These are phyloP conservation scores for Lodderomyces jiufengensis DNA, from an alignment of 1,139 yeast genomes.

Conservation along the genomic window DNA sequence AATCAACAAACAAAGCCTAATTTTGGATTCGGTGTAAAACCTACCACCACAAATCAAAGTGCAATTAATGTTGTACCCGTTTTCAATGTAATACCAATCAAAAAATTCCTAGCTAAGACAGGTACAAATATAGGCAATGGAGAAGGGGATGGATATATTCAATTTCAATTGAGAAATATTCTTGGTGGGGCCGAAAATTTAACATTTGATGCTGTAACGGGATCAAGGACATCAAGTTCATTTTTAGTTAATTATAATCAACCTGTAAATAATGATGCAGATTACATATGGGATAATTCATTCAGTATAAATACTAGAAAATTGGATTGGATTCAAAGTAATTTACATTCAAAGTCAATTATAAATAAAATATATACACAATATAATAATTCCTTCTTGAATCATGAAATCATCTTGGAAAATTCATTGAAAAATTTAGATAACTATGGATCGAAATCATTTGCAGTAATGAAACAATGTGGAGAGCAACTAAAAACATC, in stretches of 20 bases:
- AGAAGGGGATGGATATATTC: conserved; percentile 89
- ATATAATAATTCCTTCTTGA: conserved; percentile 17
- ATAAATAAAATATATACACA: conserved; percentile 47
- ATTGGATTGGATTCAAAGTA: conserved; percentile 67
- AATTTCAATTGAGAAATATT: conserved; percentile 69
- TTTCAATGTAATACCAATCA: conserved; percentile 57
- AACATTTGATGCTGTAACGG: conserved; percentile 71
- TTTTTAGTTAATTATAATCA: conserved; percentile 59
- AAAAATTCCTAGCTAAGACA: conserved; percentile 71
- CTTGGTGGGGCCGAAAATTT: conserved; percentile 88
- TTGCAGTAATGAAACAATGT: conserved; percentile 40
- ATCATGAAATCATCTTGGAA: conserved; percentile 65
- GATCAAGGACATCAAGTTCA: conserved; percentile 77
- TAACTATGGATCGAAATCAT: conserved; percentile 36
- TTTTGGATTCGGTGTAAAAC: neutral
- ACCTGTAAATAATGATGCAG: conserved; percentile 55
- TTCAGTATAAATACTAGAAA: conserved; percentile 57
- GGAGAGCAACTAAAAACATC: conserved; percentile 64
- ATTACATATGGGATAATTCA: conserved; percentile 52
- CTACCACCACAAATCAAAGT: conserved; percentile 2
- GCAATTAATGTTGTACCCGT: conserved; percentile 49
- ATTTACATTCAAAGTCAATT: conserved; percentile 57
- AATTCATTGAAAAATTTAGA: conserved; percentile 60
- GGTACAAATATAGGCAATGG: conserved; percentile 96
- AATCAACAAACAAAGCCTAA: conserved; percentile 14